Conservation (phyloP, 2,329 filamentous ascomycete genomes). For the Pestalotiopsis sp. region DNA sequence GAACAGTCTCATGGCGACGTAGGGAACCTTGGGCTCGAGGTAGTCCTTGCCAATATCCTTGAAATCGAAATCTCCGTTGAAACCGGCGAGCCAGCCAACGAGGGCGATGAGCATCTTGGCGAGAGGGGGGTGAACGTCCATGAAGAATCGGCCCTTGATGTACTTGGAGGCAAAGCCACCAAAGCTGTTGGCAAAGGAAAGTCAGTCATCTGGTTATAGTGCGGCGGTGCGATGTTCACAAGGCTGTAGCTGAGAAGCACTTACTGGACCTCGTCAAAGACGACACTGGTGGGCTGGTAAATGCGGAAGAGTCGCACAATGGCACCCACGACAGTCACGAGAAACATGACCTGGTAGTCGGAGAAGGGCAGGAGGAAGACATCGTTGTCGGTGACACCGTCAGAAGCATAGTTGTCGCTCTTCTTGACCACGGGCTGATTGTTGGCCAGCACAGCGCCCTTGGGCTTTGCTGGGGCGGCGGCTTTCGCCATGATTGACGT, state of each 20-base stretch:
- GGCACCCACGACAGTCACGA: slow-evolving; percentile 74
- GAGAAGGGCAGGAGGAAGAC: slow-evolving; percentile 82
- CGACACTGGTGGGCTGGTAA: slow-evolving; percentile 93
- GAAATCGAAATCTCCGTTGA: slow-evolving; percentile 95
- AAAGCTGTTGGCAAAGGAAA: slow-evolving; percentile 61
- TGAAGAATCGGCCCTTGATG: slow-evolving; percentile 99
- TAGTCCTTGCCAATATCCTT: slow-evolving; percentile 99
- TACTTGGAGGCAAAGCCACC: slow-evolving; percentile 98
- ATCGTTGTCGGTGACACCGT: slow-evolving; percentile 86
- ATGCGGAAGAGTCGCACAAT: slow-evolving; percentile 90
- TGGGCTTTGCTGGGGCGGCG: slow-evolving; percentile 37
- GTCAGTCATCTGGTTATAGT: slow-evolving; percentile 14
- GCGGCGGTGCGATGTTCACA: background rate
- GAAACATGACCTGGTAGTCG: slow-evolving; percentile 78
- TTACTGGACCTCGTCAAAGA: slow-evolving; percentile 99
- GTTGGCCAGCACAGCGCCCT: slow-evolving; percentile 26
- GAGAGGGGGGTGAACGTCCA: slow-evolving; percentile 98
- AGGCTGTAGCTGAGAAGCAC: slow-evolving; percentile 38
- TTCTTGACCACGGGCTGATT: slow-evolving; percentile 32
- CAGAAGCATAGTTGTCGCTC: slow-evolving; percentile 67
- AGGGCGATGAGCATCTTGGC: slow-evolving; percentile 96
- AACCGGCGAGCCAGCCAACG: slow-evolving; percentile 91
- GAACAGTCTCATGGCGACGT: slow-evolving; percentile 95
- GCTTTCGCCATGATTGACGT: slow-evolving; percentile 39
- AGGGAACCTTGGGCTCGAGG: slow-evolving; percentile 89